Evolutionary conservation across 176 grass and related monocot genomes (phyloP), one percentile per base, ranked within the genome.

Genomic region (Bothriochloa decipiens): DNA sequence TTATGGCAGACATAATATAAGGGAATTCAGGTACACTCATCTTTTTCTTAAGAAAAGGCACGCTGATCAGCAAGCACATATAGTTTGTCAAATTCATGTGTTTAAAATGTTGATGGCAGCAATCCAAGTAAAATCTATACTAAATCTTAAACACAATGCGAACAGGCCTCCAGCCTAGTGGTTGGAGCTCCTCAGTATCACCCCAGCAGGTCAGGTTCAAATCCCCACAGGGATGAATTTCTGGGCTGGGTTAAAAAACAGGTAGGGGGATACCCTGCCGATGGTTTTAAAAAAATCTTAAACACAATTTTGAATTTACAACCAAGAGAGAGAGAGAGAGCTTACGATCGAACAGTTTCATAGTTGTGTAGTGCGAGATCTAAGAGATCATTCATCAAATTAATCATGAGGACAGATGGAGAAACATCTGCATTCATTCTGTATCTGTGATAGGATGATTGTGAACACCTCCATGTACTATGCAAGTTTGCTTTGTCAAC

Each of bases 331-430:
- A 50, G 25, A 58, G 47, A 41, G 46, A 49, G 39, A 76, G 68
- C 87, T 94, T 93, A 98, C 96, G 82, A 75, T 76, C 96, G 96
- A 85, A 98, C 91, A 82, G 89, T 95, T 93, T 98, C 96, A 62
- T 98, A 98, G 84, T 92, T 94, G 87, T 98, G 93, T 77, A 98
- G 74, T 62, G 96, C 87, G 64, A 98, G 96, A 90, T 95, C 89
- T 79, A 95, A 75, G 89, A 98, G 96, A 88, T 98, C 93, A 65
- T 89, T 91, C 88, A 93, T 89, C 79, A 98, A 85, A 89, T 90
- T 82, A 86, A 88, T 72, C 78, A 87, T 92, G 73, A 87, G 64
- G 55, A 83, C 84, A 55, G 96, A 92, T 61, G 96, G 96, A 77
- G 65, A 90, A 81, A 98, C 87, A 57, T 87, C 78, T 43, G 72